Percentiles rank a stretch among this genome's conserved stretches.
phyloP scores from a whole-genome alignment of 495 filamentous ascomycete species.

The Aeminium ludgeri region DNA sequence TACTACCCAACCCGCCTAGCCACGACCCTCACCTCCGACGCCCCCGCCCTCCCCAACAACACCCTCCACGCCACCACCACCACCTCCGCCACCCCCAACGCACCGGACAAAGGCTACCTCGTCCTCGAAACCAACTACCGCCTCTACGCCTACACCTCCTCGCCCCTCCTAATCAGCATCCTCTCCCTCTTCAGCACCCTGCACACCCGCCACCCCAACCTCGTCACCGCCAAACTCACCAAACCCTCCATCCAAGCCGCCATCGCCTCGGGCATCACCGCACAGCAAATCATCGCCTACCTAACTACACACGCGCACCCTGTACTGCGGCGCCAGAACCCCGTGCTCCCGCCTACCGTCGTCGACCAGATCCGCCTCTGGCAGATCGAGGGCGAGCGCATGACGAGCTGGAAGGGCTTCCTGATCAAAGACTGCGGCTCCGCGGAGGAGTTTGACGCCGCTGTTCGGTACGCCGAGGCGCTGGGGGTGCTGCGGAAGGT shows the following conservation, averaged over 20 bases:
- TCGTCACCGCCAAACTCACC: conserved; percentile 78
- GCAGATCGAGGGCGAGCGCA: conserved; percentile 92
- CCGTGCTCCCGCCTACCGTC: conserved; percentile 79
- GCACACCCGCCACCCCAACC: conserved; percentile 73
- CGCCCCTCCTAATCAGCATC: conserved; percentile 81
- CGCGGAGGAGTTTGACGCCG: conserved; percentile 56
- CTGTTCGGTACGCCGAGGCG: conserved; percentile 67
- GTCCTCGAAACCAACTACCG: conserved; percentile 99
- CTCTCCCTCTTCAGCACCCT: conserved; percentile 79
- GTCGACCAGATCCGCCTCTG: conserved; percentile 94
- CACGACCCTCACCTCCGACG: conserved; percentile 82
- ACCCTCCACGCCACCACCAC: conserved; percentile 32
- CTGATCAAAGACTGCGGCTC: conserved; percentile 77
- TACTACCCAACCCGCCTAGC: conserved; percentile 93
- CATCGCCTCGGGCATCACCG: conserved; percentile 78
- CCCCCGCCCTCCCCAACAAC: conserved; percentile 42
- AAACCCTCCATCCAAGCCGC: conserved; percentile 71
- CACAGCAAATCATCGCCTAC: conserved; percentile 78
- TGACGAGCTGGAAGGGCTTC: conserved; percentile 64
- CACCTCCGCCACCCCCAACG: conserved; percentile 21
- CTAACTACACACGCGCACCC: conserved; percentile 80
- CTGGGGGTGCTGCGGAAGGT: conserved; percentile 54
- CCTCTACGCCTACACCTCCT: conserved; percentile 88
- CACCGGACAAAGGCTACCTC: conserved; percentile 53
- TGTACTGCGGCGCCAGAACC: conserved; percentile 56